Evolutionary conservation across 1,284 basidiomycete genomes (phyloP).

Genomic region (Malassezia yamatoensis): DNA sequence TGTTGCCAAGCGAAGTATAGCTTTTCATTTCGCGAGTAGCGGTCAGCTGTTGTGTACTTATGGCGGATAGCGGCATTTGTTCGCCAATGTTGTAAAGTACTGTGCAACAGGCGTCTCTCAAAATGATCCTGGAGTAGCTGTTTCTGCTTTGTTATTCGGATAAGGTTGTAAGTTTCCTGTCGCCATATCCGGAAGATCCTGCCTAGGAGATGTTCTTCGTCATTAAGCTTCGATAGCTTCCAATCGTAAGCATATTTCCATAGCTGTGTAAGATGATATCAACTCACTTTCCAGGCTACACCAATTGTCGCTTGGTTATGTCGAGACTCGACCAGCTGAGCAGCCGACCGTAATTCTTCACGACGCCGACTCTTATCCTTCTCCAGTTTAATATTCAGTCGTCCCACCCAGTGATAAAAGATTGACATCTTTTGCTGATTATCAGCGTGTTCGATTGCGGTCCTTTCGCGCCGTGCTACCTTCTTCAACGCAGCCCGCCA

Average conservation of each 20-base stretch:
- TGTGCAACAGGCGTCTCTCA: too few relatives aligned
- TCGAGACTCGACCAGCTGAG: not conserved
- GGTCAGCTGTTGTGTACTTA: too few relatives aligned
- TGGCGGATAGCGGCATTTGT: too few relatives aligned
- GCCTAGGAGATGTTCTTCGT: too few relatives aligned
- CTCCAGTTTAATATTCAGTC: not conserved
- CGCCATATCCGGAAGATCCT: too few relatives aligned
- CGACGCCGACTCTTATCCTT: not conserved
- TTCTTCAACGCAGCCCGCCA: not conserved
- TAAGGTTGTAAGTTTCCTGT: too few relatives aligned
- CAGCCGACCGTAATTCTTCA: not conserved
- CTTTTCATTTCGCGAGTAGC: too few relatives aligned
- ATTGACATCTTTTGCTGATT: not conserved
- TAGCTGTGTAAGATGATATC: not conserved
- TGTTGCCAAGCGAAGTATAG: too few relatives aligned
- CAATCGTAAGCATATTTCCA: conserved; percentile 6
- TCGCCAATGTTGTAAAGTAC: too few relatives aligned
- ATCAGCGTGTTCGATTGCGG: not conserved
- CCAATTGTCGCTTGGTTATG: not conserved
- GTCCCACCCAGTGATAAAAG: not conserved
- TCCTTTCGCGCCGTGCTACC: not conserved
- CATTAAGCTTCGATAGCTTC: too few relatives aligned
- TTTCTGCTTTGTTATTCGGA: too few relatives aligned
- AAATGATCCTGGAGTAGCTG: too few relatives aligned
- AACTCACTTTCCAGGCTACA: conserved; percentile 1